Base-by-base conservation (phyloP, 2,329 filamentous ascomycete species). In the Fusarium bactridioides region DNA sequence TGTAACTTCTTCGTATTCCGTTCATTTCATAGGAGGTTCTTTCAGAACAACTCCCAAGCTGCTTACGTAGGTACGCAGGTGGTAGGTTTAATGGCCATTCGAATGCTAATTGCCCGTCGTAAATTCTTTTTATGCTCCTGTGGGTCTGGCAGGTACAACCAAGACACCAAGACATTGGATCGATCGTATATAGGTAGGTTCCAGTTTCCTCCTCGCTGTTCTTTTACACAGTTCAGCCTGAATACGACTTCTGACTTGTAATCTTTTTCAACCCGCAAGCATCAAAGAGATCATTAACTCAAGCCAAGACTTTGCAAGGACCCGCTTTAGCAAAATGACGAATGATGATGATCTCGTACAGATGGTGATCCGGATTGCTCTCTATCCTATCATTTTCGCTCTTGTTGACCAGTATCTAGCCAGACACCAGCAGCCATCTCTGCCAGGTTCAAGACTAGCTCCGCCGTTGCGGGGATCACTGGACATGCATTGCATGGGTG, bases 311-410 rank as follows among this genome's bases (percentile, higher is more conserved):
- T 21, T 29, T n/a, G n/a, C n/a, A 35, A 69, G 44, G 27, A 19
- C 38, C 41, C 40, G 43, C 47, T 55, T 59, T 43, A 58, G 53
- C 38, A 58, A 16, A 38, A 70, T 70, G 67, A 67, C 61, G 67
- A 67, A 50, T 44, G 11, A n/a, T 62, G 61, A 70, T 61, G 61
- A 58, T 25, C 43, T n/a, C 43, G 55, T 31, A n/a, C 50, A 33
- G 29, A 15, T 25, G 38, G 18, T 25, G 23, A 21, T 27, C n/a
- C 11, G 31, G 19, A 53, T 23, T 51, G 16, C 16, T 51, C 21
- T 37, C 13, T 19, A 56, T 58, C 21, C 25, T 44, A 27, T 44
- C 54, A 41, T 37, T 27, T 54, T 57, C 55, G 31, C 38, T 33
- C 43, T 13, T 25, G 55, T 50, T 29, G 19, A 37, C 27, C 19